Evolutionary conservation across 805 yeast species (phyloP).

Genomic region (Zygotorulaspora danielsina): DNA sequence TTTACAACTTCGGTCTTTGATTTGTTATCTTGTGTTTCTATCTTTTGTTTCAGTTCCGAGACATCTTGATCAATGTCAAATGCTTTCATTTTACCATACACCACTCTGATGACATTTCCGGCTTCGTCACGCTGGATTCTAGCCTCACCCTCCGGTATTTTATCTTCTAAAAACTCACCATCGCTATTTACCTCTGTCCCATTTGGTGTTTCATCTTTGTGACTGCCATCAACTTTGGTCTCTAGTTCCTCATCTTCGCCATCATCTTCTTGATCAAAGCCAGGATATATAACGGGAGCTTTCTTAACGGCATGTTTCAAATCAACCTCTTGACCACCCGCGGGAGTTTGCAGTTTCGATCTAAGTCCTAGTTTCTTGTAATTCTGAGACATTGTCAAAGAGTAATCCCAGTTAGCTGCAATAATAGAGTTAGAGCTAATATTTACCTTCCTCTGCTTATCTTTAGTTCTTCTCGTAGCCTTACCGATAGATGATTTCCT

Average conservation of each 20-base stretch:
- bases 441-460: slow-evolving; percentile 61
- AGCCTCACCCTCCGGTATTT: slow-evolving; percentile 76
- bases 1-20: slow-evolving; percentile 55
- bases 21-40: slow-evolving; percentile 22
- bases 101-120: slow-evolving; percentile 61
- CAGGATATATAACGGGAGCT: slow-evolving; percentile 30
- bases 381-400: slow-evolving; percentile 77
- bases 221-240: slow-evolving; percentile 16
- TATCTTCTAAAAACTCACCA: slow-evolving; percentile 41
- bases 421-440: slow-evolving; percentile 74
- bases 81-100: slow-evolving; percentile 61
- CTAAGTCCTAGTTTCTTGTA: slow-evolving; percentile 77
- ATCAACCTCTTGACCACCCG: slow-evolving; percentile 78
- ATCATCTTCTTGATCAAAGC: slow-evolving; percentile 32
- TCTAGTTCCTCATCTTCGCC: slow-evolving; percentile 20
- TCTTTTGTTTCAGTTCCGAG: slow-evolving; percentile 24
- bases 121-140: slow-evolving; percentile 65
- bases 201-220: slow-evolving; percentile 19
- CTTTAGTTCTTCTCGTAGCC: slow-evolving; percentile 66
- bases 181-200: slow-evolving; percentile 29
- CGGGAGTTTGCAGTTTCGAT: slow-evolving; percentile 56
- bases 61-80: slow-evolving; percentile 35
- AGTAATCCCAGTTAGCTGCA: slow-evolving; percentile 86
- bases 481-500: slow-evolving; percentile 66
- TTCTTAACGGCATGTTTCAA: slow-evolving; percentile 39